Conservation (phyloP, 805 yeast genomes). For the Teunomyces aglyptinius region DNA sequence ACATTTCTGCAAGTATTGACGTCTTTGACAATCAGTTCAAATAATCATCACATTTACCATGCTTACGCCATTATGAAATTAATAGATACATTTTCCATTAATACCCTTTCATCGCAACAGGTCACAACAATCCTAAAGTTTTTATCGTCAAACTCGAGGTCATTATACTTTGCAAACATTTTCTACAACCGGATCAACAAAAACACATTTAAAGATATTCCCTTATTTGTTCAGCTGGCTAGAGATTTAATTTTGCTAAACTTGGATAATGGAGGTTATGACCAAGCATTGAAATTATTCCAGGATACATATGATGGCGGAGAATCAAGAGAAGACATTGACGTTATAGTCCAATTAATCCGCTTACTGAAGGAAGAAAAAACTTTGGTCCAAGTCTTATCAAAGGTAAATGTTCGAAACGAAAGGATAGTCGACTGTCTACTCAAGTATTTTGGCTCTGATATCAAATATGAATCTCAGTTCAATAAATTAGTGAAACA, state of each 20-base stretch:
- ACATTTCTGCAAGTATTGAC: conserved; percentile 9
- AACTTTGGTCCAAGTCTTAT: neutral
- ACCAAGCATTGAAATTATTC: conserved; percentile 8
- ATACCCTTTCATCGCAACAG: neutral
- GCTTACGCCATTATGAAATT: conserved; percentile 8
- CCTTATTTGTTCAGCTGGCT: neutral
- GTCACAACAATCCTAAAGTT: conserved; percentile 4
- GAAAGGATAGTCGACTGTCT: conserved; percentile 13
- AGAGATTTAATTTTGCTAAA: conserved; percentile 6
- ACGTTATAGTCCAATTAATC: neutral
- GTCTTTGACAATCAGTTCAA: conserved; percentile 11
- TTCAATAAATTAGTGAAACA: conserved; percentile 20
- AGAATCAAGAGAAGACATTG: neutral
- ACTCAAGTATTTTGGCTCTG: conserved; percentile 18
- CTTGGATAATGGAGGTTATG: neutral
- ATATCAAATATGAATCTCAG: conserved; percentile 4
- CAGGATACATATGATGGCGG: neutral
- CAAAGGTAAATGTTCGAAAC: neutral
- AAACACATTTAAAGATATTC: neutral
- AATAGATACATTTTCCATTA: conserved; percentile 4
- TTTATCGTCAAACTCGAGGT: conserved; percentile 5
- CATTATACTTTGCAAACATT: conserved; percentile 10
- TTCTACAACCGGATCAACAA: conserved; percentile 1
- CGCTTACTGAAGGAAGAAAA: conserved; percentile 3
- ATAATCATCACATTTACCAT: conserved; percentile 5